Percentiles rank a stretch among this genome's conserved stretches.
These are phyloP conservation scores for Diplodia sapinea DNA, from an alignment of 2,329 filamentous ascomycete species.

Conservation along the genomic window DNA sequence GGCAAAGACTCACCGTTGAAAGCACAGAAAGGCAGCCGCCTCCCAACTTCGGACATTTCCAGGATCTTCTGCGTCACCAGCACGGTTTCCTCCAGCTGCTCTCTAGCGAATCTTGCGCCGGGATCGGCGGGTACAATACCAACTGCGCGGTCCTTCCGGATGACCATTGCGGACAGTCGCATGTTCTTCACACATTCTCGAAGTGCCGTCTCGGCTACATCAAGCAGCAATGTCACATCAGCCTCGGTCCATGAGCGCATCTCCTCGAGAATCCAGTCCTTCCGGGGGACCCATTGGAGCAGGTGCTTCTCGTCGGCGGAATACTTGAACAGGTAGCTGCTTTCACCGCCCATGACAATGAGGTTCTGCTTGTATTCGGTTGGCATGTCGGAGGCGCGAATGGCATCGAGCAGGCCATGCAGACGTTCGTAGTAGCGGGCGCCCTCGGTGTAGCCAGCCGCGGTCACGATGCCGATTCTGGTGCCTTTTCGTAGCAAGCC, in stretches of 20 bases:
- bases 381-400: constrained; percentile 69
- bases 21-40: constrained; percentile 84
- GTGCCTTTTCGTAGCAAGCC: constrained; percentile 78
- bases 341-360: constrained; percentile 93
- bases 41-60: constrained; percentile 75
- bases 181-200: constrained; percentile 80
- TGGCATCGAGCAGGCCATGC: constrained; percentile 82
- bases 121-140: constrained; percentile 64
- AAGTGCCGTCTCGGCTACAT: constrained; percentile 85
- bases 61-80: constrained; percentile 91
- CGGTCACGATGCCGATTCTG: constrained; percentile 93
- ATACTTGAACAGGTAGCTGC: constrained; percentile 92
- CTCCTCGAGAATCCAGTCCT: constrained; percentile 75
- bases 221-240: constrained; percentile 80
- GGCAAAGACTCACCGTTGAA: constrained; percentile 72
- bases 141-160: constrained; percentile 80
- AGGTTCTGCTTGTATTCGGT: constrained; percentile 75
- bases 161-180: constrained; percentile 75
- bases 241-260: constrained; percentile 78
- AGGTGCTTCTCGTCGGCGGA: constrained; percentile 62
- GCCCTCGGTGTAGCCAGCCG: constrained; percentile 90
- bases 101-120: constrained; percentile 74
- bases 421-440: constrained; percentile 85
- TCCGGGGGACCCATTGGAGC: constrained; percentile 68
- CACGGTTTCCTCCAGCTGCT: constrained; percentile 94